Evolutionary conservation across 2,329 filamentous ascomycete species (phyloP).

Genomic region (Metarhizium humberi): DNA sequence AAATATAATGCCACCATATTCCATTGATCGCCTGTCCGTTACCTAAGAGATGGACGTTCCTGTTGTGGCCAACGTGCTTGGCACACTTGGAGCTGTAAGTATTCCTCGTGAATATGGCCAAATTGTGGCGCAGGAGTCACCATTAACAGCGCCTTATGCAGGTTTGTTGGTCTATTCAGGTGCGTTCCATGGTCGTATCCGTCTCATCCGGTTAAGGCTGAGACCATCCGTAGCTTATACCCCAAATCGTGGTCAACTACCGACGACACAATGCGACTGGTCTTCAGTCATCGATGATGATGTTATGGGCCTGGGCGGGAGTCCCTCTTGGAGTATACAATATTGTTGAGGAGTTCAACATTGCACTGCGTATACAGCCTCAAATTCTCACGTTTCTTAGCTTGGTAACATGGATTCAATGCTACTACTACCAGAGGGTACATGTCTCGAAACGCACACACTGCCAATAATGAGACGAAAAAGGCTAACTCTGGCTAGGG

Average conservation of each 20-base stretch:
- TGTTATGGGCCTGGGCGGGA: slow-evolving; percentile 60
- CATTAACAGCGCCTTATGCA: slow-evolving; percentile 7
- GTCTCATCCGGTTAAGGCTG: slow-evolving; percentile 22
- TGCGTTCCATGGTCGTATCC: no score
- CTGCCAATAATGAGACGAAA: not conserved
- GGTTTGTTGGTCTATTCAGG: slow-evolving; percentile 56
- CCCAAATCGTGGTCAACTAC: slow-evolving; percentile 62
- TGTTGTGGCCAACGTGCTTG: slow-evolving; percentile 46
- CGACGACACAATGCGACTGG: slow-evolving; percentile 55
- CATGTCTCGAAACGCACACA: slow-evolving; percentile 10
- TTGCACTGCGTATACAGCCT: slow-evolving; percentile 32
- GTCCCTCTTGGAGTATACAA: slow-evolving; percentile 52
- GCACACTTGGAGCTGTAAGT: slow-evolving; percentile 47
- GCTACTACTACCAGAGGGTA: slow-evolving; percentile 31
- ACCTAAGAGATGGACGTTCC: slow-evolving; percentile 39
- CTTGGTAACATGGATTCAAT: slow-evolving; percentile 33
- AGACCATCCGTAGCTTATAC: slow-evolving; percentile 42
- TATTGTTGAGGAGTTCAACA: slow-evolving; percentile 30
- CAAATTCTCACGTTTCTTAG: slow-evolving; percentile 34
- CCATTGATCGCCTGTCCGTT: not conserved
- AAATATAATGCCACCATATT: not conserved
- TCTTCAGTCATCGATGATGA: slow-evolving; percentile 62
- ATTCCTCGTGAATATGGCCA: not conserved
- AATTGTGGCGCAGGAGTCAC: not conserved
- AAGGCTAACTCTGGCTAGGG: slow-evolving; percentile 25